Percentiles rank a stretch among this genome's conserved stretches.
Evolutionary conservation across 257 asterid genomes (phyloP).

Genomic region (Nicotiana attenuata): DNA sequence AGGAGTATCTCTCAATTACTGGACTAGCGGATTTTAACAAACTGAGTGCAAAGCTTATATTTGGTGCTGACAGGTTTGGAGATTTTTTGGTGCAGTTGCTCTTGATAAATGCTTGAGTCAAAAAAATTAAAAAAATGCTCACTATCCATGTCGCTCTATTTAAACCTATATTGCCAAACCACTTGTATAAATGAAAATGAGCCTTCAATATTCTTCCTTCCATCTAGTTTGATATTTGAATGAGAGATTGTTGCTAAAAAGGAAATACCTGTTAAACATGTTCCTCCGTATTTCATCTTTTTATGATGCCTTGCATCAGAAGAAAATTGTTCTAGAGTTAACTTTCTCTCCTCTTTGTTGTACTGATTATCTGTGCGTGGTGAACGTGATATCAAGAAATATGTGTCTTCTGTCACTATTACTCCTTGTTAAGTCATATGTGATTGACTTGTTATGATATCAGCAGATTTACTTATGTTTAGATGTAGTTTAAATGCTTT

Average conservation of each 20-base stretch:
- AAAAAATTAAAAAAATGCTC: not conserved
- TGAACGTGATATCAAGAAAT: not conserved
- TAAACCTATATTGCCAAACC: not conserved
- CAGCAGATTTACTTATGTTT: not conserved
- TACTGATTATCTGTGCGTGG: not conserved
- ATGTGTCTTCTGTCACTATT: not conserved
- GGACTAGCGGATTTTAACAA: slow-evolving; percentile 79
- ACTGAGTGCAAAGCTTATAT: slow-evolving; percentile 80
- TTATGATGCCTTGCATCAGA: not conserved
- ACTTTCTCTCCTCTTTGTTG: not conserved
- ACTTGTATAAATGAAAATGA: not conserved
- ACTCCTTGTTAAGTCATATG: not conserved
- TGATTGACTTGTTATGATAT: not conserved
- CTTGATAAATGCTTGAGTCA: not conserved
- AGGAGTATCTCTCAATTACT: slow-evolving; percentile 75
- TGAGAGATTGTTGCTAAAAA: not conserved
- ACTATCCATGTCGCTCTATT: not conserved
- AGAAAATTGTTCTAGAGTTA: not conserved
- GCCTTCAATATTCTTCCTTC: not conserved
- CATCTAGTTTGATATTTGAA: not conserved
- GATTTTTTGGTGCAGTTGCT: not conserved
- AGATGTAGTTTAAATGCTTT: not conserved
- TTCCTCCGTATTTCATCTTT: not conserved
- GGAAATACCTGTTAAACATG: not conserved
- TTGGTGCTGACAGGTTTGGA: slow-evolving; percentile 70